phyloP scores from a whole-genome alignment of 495 filamentous ascomycete genomes.

The Penicillium macrosclerotiorum region DNA sequence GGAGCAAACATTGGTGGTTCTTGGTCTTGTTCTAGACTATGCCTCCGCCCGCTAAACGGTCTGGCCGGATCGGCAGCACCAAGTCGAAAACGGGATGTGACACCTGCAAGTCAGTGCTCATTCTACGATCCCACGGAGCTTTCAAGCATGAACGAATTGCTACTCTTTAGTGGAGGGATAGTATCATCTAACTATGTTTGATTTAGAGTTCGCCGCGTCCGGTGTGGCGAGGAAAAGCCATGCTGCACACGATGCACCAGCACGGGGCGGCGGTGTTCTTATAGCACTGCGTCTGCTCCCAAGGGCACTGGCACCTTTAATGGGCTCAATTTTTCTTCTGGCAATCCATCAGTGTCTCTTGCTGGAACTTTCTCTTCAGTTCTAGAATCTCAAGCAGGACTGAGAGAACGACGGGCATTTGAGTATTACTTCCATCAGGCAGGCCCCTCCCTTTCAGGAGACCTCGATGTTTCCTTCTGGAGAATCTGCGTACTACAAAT shows the following conservation, averaged over 20 bases:
- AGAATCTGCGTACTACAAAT: slow-evolving; percentile 16
- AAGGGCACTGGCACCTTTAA: neutral
- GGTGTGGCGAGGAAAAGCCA: slow-evolving; percentile 21
- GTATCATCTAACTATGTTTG: neutral
- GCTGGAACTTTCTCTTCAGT: neutral
- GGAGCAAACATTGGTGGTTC: neutral
- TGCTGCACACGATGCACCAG: slow-evolving; percentile 15
- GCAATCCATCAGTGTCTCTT: neutral
- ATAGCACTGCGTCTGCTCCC: neutral
- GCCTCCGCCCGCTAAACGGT: slow-evolving; percentile 4
- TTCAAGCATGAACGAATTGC: too few relatives aligned
- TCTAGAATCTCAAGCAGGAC: slow-evolving; percentile 3
- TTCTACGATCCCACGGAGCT: too few relatives aligned
- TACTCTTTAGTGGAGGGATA: neutral
- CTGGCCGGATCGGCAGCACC: slow-evolving; percentile 15
- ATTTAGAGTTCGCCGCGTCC: slow-evolving; percentile 11
- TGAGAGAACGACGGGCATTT: slow-evolving; percentile 20
- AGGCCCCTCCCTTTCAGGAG: slow-evolving; percentile 14
- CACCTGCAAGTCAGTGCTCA: slow-evolving; percentile 22
- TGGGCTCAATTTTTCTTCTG: neutral
- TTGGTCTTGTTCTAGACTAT: neutral
- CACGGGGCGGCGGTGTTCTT: slow-evolving; percentile 15
- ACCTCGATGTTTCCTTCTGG: slow-evolving; percentile 18
- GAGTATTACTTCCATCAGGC: slow-evolving; percentile 22
- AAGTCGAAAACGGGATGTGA: slow-evolving; percentile 23